Evolutionary conservation across 2,329 filamentous ascomycete species (phyloP), one percentile per base, ranked within the genome.

Genomic region (Aureobasidium sp.): DNA sequence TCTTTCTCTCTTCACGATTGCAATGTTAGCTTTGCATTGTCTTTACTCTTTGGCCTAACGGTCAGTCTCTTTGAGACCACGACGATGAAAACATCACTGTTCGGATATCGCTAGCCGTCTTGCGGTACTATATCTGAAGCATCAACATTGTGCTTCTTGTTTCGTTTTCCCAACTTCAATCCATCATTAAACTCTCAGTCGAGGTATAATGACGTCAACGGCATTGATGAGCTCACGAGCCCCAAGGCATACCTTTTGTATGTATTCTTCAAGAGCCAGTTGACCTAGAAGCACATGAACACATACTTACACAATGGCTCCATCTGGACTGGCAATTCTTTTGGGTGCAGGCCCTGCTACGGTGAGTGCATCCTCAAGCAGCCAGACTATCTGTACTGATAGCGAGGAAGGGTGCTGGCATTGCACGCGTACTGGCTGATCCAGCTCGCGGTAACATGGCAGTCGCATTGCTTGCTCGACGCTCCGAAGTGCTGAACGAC

Each of bases 361-460:
- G 2, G 72, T 69, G 67, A 60, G 62, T 65, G n/a, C 33, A n/a
- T 35, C 46, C 60, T 42, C 21, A 33, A 27, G 15, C n/a, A 57
- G 13, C 10, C 55, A 23, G 51, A 21, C 19, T 42, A 11, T 10
- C 3, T n/a, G 40, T 37, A 27, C 42, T 57, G 15, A 57, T n/a
- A 23, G 43, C 31, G 19, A 17, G 42, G 19, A 69, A 80, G 71
- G 80, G 80, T 11, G 77, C 78, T 11, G 81, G 81, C 43, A 84
- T 84, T n/a, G 79, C 79, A 23, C 75, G 80, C 21, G 75, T 82
- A 37, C 77, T 84, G 40, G 78, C 80, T 2, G 69, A 74, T 49
- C 76, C 77, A 0, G 70, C 73, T 0, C 76, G 81, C 31, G 80
- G 80, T 35, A 83, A 83, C 66, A 73, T 82, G 49, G 80, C 81